These are phyloP conservation scores for Stromatinia cepivora DNA, from an alignment of 2,329 filamentous ascomycete species.

Conservation along the genomic window DNA sequence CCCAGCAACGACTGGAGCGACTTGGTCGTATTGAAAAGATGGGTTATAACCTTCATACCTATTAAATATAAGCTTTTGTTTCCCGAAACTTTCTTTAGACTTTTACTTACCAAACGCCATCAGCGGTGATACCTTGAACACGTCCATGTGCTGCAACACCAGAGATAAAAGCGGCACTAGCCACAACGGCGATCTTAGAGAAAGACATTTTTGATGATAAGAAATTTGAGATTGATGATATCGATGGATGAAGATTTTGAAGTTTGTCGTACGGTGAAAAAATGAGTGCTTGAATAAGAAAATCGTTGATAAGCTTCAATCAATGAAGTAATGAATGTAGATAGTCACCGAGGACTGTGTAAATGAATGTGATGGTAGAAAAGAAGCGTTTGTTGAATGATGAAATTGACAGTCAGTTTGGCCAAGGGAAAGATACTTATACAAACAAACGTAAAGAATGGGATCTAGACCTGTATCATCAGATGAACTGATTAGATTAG, in stretches of 20 bases:
- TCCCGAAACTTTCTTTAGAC: not conserved
- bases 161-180: constrained; percentile 20
- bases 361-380: constrained; percentile 24
- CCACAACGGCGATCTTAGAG: constrained; percentile 20
- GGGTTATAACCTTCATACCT: constrained; percentile 22
- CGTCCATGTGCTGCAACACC: constrained; percentile 18
- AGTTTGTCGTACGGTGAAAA: not conserved
- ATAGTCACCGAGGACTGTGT: constrained; percentile 20
- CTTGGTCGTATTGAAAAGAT: constrained; percentile 9
- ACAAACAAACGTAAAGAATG: not conserved
- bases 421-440: constrained; percentile 20
- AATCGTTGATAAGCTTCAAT: constrained; percentile 17
- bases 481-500: constrained; percentile 9
- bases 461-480: not conserved
- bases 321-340: constrained; percentile 23
- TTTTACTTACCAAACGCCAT: constrained; percentile 19
- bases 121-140: constrained; percentile 13
- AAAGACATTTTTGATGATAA: constrained; percentile 22
- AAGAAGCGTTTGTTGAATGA: constrained; percentile 20
- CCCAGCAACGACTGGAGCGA: constrained; percentile 49
- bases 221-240: not conserved
- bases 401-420: not conserved
- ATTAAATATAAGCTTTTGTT: not conserved
- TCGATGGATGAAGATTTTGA: not conserved
- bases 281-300: constrained; percentile 8